Evolutionary conservation across 2,329 filamentous ascomycete species (phyloP).

Genomic region (Dactylellina leptospora): DNA sequence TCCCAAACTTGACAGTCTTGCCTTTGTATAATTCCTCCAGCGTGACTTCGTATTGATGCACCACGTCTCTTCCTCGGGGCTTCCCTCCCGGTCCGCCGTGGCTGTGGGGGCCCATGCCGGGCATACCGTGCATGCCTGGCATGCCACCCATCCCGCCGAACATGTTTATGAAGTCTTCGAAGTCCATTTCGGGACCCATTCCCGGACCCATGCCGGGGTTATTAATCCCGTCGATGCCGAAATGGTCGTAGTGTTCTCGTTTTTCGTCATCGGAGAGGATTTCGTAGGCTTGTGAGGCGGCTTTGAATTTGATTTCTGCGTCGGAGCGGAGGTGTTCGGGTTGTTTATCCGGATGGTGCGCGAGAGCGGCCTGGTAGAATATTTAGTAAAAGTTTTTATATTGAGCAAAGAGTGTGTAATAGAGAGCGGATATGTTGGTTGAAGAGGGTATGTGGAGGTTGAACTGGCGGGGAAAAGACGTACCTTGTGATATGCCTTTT

Average conservation of each 20-base stretch:
- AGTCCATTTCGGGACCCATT: constrained; percentile 72
- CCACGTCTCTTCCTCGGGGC: constrained; percentile 77
- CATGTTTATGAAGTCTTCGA: constrained; percentile 86
- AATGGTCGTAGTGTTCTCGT: constrained; percentile 86
- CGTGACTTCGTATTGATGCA: constrained; percentile 88
- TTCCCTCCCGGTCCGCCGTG: constrained; percentile 62
- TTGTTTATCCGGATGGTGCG: constrained; percentile 95
- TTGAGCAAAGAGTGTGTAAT: too few relatives aligned
- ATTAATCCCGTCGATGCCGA: constrained; percentile 96
- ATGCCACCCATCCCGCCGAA: constrained; percentile 69
- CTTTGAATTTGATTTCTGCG: constrained; percentile 92
- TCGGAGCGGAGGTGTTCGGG: constrained; percentile 82
- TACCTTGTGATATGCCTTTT: constrained; percentile 96
- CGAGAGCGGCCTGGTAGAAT: constrained; percentile 74
- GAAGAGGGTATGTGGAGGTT: too few relatives aligned
- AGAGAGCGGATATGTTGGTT: too few relatives aligned
- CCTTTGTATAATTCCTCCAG: constrained; percentile 98
- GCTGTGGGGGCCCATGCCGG: constrained; percentile 63
- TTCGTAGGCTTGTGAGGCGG: constrained; percentile 92
- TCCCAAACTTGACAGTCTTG: constrained; percentile 96
- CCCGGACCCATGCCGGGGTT: constrained; percentile 72
- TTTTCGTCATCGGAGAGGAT: constrained; percentile 97
- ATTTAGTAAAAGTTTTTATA: neutral
- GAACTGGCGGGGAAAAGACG: constrained; percentile 54
- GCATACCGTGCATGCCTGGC: constrained; percentile 63